phyloP scores from a whole-genome alignment of 306 rosid genomes.

The Vigna radiata region DNA sequence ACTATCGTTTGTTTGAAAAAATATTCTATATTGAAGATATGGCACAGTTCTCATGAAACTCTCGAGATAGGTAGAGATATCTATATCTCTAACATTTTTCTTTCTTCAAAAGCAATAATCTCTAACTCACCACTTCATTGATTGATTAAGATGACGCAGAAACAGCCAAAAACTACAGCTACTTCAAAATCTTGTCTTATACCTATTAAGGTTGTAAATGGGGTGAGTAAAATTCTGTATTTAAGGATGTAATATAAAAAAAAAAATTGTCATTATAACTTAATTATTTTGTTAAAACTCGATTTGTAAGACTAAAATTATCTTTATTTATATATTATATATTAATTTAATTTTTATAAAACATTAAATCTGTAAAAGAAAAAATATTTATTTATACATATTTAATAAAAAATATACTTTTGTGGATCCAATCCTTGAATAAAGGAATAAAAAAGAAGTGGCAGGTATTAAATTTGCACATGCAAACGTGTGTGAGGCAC shows the following conservation, averaged over 20 bases:
- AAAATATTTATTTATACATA: no score
- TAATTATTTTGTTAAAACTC: no score
- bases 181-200: neutral
- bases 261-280: no score
- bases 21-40: no score
- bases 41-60: neutral
- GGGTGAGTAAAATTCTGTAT: no score
- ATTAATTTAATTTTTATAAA: no score
- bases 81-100: neutral
- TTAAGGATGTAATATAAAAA: no score
- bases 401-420: no score
- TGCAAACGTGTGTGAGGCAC: slow-evolving; percentile 46
- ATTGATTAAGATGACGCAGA: slow-evolving; percentile 22
- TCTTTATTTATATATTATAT: no score
- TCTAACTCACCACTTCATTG: slow-evolving; percentile 12
- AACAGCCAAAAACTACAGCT: slow-evolving; percentile 24
- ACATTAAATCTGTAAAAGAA: no score
- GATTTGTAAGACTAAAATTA: no score
- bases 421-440: neutral
- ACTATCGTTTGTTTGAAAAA: no score
- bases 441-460: neutral
- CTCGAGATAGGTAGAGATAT: neutral
- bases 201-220: neutral
- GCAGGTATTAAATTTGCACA: slow-evolving; percentile 42
- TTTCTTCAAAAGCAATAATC: slow-evolving; percentile 43